Evolutionary conservation across 164 flowering plant genomes (phyloP).

Genomic region (Cinnamomum micranthum): DNA sequence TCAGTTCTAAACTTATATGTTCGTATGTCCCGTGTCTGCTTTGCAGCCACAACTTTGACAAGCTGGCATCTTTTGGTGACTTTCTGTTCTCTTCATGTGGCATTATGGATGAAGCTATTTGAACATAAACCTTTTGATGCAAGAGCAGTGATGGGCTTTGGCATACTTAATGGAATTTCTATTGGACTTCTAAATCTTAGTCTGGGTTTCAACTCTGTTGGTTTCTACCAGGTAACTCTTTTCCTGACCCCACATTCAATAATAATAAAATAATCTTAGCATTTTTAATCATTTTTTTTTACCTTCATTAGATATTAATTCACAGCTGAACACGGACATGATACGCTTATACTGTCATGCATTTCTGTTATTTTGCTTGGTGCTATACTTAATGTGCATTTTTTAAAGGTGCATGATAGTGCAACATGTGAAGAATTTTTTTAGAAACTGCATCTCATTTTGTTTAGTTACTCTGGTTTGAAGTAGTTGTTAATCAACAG

Average conservation of each 20-base stretch:
- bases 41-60: constrained; percentile 90
- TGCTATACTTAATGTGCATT: too few relatives aligned
- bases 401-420: too few relatives aligned
- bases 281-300: too few relatives aligned
- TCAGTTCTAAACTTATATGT: neutral
- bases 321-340: neutral
- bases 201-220: constrained; percentile 94
- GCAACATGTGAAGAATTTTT: neutral
- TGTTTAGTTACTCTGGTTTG: neutral
- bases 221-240: constrained; percentile 78
- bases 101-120: constrained; percentile 77
- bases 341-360: neutral
- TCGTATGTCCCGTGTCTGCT: neutral
- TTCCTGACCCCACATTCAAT: neutral
- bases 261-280: neutral
- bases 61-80: constrained; percentile 99
- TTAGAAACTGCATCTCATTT: neutral
- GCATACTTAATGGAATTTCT: constrained; percentile 86
- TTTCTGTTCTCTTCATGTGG: constrained; percentile 91
- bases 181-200: constrained; percentile 90
- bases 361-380: too few relatives aligned
- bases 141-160: constrained; percentile 84
- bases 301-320: too few relatives aligned
- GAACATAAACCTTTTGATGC: constrained; percentile 93
- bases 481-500: neutral